Evolutionary conservation across 2,329 filamentous ascomycete genomes (phyloP).

Genomic region (Penicillium sp.): DNA sequence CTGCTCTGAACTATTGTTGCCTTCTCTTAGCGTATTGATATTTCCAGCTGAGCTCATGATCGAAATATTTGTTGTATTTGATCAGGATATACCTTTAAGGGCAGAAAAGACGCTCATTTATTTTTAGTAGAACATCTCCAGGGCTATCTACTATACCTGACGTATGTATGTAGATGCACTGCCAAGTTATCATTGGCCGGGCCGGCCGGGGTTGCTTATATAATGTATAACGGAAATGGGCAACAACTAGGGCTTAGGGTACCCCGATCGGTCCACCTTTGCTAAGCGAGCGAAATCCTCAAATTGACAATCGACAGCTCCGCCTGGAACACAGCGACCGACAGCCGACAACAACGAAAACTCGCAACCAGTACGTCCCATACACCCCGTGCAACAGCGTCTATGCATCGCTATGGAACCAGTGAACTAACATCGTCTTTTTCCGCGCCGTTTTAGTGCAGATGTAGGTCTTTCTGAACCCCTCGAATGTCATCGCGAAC

Average conservation of each 20-base stretch:
- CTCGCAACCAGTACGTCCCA: constrained; percentile 49
- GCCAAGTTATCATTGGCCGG: constrained; percentile 1
- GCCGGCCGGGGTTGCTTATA: constrained; percentile 12
- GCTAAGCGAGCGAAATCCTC: constrained; percentile 46
- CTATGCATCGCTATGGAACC: constrained; percentile 16
- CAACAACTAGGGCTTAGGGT: constrained; percentile 44
- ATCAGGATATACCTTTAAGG: not conserved
- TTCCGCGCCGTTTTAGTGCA: constrained; percentile 64
- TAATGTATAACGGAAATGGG: constrained; percentile 18
- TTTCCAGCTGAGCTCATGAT: not conserved
- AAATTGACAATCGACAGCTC: constrained; percentile 40
- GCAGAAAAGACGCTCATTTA: not conserved
- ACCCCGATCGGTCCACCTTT: constrained; percentile 35
- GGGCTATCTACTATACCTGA: not conserved
- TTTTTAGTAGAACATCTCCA: not conserved
- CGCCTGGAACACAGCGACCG: constrained; percentile 42
- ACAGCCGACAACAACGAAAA: constrained; percentile 47
- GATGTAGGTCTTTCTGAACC: constrained; percentile 66
- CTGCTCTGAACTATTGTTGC: not conserved
- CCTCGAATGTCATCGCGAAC: constrained; percentile 28
- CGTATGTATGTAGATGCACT: not conserved
- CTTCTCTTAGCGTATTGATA: not conserved
- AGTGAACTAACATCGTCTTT: constrained; percentile 50
- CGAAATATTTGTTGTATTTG: not conserved
- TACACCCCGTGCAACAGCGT: constrained; percentile 14